Base-by-base conservation (phyloP, 179 eudicot species). In the Carnegiea gigantea region DNA sequence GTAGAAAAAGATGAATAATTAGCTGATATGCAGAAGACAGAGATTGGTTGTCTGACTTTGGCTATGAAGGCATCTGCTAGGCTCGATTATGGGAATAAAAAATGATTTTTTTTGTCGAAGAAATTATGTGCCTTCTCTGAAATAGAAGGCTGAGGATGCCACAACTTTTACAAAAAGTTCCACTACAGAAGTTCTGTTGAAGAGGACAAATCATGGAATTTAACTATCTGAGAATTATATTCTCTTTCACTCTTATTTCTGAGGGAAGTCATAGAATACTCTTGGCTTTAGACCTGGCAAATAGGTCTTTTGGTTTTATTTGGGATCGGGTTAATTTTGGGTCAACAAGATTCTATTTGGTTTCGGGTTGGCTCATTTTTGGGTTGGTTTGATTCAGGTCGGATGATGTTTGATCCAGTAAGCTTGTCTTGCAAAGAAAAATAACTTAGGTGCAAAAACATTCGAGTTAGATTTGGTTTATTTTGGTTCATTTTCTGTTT, bases 121-220 rank as follows among this genome's bases (percentile, higher is more conserved):
- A 70, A 70, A 30, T 13, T 70, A 9, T 78, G 43, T 57, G 57
- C 73, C 73, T 81, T 62, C 64, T 79, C 79, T 78, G 26, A 43
- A 51, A 38, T 65, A 43, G 75, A 82, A 86, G 79, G 85, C 79
- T 84, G 84, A 77, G 62, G 80, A 54, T 77, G 23, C 79, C 79
- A 77, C 72, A 70, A 24, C 83, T 82, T 70, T 86, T 84, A 84
- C 80, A 81, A 78, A 85, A 84, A 79, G 87, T 78, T 70, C 68
- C 87, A 75, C 84, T 78, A 13, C 40, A 53, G 67, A 77, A 76
- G 80, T 54, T 81, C 59, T 81, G 68, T 46, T 75, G 76, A 78
- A 43, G 70, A 70, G 80, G 84, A 85, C 87, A 85, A 85, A 75
- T 2, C 21, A n/a, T 43, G 62, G 49, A 75, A 79, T 44, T 82